A percentile compares a stretch with the other conserved stretches of the same genome.
Evolutionary conservation across 331 rosid species (phyloP).

Genomic region (Quercus phellos): DNA sequence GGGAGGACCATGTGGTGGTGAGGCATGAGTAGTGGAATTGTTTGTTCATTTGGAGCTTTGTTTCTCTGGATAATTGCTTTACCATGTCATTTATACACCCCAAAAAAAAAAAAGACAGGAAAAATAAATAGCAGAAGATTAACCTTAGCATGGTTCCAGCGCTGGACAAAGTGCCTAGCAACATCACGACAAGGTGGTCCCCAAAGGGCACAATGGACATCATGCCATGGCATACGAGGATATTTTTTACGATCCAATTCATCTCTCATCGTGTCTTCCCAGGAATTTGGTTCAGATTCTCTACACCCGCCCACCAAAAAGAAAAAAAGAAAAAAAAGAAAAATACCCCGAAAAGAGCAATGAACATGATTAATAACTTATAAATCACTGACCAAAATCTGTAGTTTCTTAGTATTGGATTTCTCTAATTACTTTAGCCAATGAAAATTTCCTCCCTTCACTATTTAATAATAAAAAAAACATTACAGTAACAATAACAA

Average conservation of each 20-base stretch:
- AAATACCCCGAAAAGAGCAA: neutral
- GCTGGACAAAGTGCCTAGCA: conserved; percentile 98
- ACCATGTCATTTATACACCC: neutral
- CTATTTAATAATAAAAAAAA: neutral
- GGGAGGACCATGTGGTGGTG: conserved; percentile 99
- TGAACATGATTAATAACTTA: neutral
- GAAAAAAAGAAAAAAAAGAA: conserved; percentile 2
- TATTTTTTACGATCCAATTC: conserved; percentile 79
- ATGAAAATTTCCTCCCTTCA: neutral
- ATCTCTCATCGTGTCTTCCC: conserved; percentile 98
- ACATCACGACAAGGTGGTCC: conserved; percentile 98
- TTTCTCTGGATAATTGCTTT: conserved; percentile 57
- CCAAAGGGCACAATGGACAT: conserved; percentile 97
- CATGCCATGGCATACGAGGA: conserved; percentile 99
- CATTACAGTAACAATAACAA: no score
- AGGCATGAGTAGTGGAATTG: conserved; percentile 95
- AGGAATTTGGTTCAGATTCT: conserved; percentile 92
- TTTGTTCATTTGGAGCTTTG: conserved; percentile 91
- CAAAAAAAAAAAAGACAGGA: neutral
- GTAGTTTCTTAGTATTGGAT: no score
- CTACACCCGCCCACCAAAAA: conserved; percentile 12
- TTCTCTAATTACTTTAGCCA: no score
- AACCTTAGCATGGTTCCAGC: conserved; percentile 99
- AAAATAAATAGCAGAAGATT: conserved; percentile 6
- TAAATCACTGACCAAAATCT: neutral